Percentiles rank a stretch among this genome's conserved stretches.
These are phyloP conservation scores for Anastatica hierochuntica DNA, from an alignment of 345 rosid genomes.

Conservation along the genomic window DNA sequence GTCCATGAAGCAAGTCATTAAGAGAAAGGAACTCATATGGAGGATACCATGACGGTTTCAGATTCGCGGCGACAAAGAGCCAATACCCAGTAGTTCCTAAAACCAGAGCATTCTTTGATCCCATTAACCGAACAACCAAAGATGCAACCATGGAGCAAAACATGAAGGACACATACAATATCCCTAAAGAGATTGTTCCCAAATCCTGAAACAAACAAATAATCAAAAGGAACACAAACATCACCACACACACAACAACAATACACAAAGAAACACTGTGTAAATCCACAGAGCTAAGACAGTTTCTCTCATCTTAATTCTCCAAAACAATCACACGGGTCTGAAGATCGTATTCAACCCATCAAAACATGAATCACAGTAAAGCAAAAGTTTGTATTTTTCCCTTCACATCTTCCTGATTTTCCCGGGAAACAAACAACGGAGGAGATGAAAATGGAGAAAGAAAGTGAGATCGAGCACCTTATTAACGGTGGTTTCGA, in stretches of 20 bases:
- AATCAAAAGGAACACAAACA: not conserved
- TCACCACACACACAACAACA: not conserved
- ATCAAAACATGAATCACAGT: too few relatives aligned
- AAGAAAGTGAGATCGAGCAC: conserved; percentile 19
- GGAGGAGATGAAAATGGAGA: too few relatives aligned
- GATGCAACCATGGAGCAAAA: conserved; percentile 78
- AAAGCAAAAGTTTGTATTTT: too few relatives aligned
- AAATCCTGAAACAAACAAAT: conserved; percentile 38
- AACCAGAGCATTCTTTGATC: conserved; percentile 73
- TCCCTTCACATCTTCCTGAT: not conserved
- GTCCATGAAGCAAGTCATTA: not conserved
- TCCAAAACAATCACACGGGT: not conserved
- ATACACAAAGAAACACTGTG: not conserved
- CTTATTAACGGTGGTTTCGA: conserved; percentile 69
- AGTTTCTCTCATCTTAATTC: not conserved
- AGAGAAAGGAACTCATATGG: not conserved
- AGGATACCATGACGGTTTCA: conserved; percentile 69
- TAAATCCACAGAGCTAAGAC: not conserved
- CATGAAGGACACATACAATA: conserved; percentile 74
- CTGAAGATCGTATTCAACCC: too few relatives aligned
- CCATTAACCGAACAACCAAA: conserved; percentile 63
- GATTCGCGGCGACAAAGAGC: conserved; percentile 83
- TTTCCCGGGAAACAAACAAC: not conserved
- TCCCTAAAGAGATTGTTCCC: conserved; percentile 86
- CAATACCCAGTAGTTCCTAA: conserved; percentile 89